Conservation (phyloP, 306 rosid species). For the Oxytropis ochrocephala region DNA sequence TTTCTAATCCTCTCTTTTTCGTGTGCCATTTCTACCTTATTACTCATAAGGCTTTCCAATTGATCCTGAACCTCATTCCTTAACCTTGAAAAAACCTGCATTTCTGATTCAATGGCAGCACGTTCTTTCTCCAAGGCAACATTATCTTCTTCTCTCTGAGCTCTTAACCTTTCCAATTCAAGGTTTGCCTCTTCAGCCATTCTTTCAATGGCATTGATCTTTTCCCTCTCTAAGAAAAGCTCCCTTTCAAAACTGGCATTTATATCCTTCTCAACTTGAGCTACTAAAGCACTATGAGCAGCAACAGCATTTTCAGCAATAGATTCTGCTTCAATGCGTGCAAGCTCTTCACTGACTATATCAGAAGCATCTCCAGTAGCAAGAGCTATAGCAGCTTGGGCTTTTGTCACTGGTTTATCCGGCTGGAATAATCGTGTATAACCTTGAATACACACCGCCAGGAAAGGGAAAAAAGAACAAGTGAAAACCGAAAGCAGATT, state of each 20-base stretch:
- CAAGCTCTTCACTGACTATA: constrained; percentile 82
- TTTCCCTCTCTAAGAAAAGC: constrained; percentile 77
- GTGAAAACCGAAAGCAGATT: not conserved
- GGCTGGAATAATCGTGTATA: constrained; percentile 92
- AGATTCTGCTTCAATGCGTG: constrained; percentile 95
- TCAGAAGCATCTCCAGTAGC: constrained; percentile 96
- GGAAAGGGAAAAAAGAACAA: not conserved
- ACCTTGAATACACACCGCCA: constrained; percentile 45
- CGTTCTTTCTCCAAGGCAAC: constrained; percentile 66
- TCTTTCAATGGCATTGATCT: constrained; percentile 69
- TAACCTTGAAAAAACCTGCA: constrained; percentile 73
- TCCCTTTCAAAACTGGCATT: constrained; percentile 76
- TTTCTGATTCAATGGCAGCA: constrained; percentile 76
- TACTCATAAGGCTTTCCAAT: constrained; percentile 62
- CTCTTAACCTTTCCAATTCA: constrained; percentile 75
- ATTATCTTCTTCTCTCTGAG: constrained; percentile 59
- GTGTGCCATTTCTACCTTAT: constrained; percentile 67
- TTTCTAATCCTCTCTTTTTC: constrained; percentile 77
- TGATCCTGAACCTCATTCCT: constrained; percentile 87
- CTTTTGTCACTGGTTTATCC: constrained; percentile 88
- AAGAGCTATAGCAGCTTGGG: constrained; percentile 97
- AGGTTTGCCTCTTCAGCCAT: constrained; percentile 84
- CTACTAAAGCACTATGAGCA: constrained; percentile 87
- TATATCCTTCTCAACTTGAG: constrained; percentile 88
- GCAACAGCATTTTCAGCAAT: constrained; percentile 93